These are phyloP conservation scores for Backusella sp. DNA, from an alignment of 192 early-diverging fungal species.

Conservation along the genomic window DNA sequence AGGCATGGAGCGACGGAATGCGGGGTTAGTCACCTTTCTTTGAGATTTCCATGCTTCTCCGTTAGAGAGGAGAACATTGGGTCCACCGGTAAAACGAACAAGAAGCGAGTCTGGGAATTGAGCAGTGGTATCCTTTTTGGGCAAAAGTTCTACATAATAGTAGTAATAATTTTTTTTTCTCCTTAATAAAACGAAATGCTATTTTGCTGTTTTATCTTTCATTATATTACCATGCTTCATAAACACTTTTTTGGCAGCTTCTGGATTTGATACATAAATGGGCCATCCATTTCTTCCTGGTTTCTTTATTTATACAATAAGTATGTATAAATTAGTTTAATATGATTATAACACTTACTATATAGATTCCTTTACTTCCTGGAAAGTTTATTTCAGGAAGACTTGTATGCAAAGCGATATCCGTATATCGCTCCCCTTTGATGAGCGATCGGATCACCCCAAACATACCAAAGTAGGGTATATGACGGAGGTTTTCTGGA, in stretches of 20 bases:
- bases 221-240: not conserved
- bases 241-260: not conserved
- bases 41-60: constrained; percentile 3
- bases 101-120: not conserved
- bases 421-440: not conserved
- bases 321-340: not conserved
- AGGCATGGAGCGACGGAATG: constrained; percentile 27
- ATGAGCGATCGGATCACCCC: not conserved
- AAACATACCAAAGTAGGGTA: not conserved
- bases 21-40: not conserved
- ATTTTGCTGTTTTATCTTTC: not conserved
- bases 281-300: not conserved
- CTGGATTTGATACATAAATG: not conserved
- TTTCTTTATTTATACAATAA: not conserved
- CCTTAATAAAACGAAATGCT: no score
- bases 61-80: constrained; percentile 8
- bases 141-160: not conserved
- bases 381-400: not conserved
- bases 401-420: no score
- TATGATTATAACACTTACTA: not conserved
- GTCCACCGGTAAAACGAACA: not conserved
- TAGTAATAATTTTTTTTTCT: not conserved
- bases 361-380: not conserved
- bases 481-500: not conserved
- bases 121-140: not conserved